Evolutionary conservation across 495 filamentous ascomycete species (phyloP).

Genomic region (Penicillium waksmanii): DNA sequence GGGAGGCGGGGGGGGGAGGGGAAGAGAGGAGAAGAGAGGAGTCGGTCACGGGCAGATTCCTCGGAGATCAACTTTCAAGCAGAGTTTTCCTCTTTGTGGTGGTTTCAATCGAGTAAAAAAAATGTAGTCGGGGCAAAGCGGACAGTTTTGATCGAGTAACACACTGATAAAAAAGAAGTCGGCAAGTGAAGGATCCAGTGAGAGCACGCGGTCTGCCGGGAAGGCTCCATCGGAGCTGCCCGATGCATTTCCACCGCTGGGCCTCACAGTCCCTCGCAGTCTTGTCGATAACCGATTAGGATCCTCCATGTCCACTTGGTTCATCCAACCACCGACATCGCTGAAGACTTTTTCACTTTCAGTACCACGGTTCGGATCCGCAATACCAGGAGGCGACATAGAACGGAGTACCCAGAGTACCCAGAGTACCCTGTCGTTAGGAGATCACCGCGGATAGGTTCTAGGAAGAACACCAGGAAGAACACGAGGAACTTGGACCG

Average conservation of each 20-base stretch:
- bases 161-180: constrained; percentile 10
- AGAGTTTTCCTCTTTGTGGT: not conserved
- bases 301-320: not conserved
- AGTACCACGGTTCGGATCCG: constrained; percentile 22
- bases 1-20: not conserved
- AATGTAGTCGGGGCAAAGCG: constrained; percentile 11
- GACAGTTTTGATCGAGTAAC: constrained; percentile 31
- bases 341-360: constrained; percentile 4
- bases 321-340: constrained; percentile 11
- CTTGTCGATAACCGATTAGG: constrained; percentile 5
- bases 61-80: constrained; percentile 8
- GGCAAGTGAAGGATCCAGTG: constrained; percentile 11
- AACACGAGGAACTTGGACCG: too few relatives aligned
- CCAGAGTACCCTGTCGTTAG: not conserved
- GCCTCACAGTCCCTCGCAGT: not conserved
- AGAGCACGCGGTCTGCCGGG: constrained; percentile 7
- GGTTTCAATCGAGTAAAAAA: constrained; percentile 30
- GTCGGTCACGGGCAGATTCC: constrained; percentile 9
- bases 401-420: not conserved
- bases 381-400: not conserved
- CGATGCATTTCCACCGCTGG: constrained; percentile 14
- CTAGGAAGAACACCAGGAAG: too few relatives aligned
- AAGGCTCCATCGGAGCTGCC: constrained; percentile 28
- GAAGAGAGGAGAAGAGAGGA: not conserved
- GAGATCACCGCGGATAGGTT: not conserved